Conservation (phyloP, 192 early-diverging fungal species). For the Backusella tuberculispora region DNA sequence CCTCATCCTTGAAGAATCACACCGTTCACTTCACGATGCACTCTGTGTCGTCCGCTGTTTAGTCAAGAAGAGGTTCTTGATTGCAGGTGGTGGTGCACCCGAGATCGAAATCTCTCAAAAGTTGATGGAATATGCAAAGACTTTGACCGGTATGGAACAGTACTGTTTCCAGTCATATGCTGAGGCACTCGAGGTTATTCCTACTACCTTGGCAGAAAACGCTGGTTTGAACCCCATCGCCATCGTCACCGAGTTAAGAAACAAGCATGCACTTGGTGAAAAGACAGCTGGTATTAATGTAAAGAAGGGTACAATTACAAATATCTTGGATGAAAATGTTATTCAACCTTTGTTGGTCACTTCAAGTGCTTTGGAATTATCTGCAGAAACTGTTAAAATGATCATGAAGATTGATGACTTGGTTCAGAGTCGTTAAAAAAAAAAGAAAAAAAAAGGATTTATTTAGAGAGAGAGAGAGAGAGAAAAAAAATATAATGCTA, state of each 20-base stretch:
- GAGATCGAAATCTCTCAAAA: constrained; percentile 94
- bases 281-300: constrained; percentile 96
- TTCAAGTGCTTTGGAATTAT: constrained; percentile 94
- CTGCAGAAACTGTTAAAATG: constrained; percentile 98
- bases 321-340: constrained; percentile 98
- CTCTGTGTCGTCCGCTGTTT: constrained; percentile 98
- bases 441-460: not conserved
- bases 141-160: constrained; percentile 92
- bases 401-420: constrained; percentile 99
- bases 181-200: constrained; percentile 96
- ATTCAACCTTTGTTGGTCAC: constrained; percentile 97
- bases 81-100: constrained; percentile 98
- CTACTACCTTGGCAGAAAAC: constrained; percentile 96
- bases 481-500: not conserved
- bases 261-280: constrained; percentile 92
- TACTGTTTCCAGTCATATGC: constrained; percentile 98
- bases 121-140: constrained; percentile 85
- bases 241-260: constrained; percentile 97
- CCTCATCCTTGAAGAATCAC: constrained; percentile 95
- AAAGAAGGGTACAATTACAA: constrained; percentile 94
- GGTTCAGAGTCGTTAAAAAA: constrained; percentile 46
- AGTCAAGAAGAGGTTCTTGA: constrained; percentile 95
- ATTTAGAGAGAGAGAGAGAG: too few relatives aligned
- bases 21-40: constrained; percentile 97
- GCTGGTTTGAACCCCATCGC: constrained; percentile 97